phyloP scores from a whole-genome alignment of 192 early-diverging fungal species.

The Rhizophagus prolifer region DNA sequence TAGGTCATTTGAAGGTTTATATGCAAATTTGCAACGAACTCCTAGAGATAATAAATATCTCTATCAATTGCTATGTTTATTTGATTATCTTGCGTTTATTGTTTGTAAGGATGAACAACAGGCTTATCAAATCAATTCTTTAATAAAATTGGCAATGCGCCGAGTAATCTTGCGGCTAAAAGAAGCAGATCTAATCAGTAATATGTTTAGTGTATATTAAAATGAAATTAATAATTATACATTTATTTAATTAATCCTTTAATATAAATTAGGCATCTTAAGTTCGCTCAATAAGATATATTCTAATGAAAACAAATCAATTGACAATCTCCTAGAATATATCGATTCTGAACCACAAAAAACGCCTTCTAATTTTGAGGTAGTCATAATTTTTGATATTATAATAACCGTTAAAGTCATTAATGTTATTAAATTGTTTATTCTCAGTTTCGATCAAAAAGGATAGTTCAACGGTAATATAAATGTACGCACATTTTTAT shows the following conservation, averaged over 20 bases:
- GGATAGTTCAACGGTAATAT: background rate
- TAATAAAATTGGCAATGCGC: background rate
- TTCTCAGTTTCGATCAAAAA: background rate
- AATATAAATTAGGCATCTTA: background rate
- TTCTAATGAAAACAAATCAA: background rate
- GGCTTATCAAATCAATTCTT: background rate
- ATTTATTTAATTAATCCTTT: background rate
- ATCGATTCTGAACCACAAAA: background rate
- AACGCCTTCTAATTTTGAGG: background rate
- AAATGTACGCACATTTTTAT: background rate
- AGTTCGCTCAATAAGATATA: background rate
- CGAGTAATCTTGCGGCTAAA: background rate
- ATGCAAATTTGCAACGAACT: background rate
- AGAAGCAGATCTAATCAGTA: background rate
- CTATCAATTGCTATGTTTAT: background rate
- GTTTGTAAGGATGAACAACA: background rate
- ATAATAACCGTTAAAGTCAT: background rate
- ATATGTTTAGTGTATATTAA: background rate
- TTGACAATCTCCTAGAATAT: background rate
- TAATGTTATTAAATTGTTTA: background rate
- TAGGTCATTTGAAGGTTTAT: background rate
- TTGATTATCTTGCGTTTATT: background rate
- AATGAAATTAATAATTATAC: background rate
- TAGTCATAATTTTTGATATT: background rate
- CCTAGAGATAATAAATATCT: background rate